Base-by-base conservation (phyloP, 495 filamentous ascomycete species). In the Lindgomyces ingoldianus region DNA sequence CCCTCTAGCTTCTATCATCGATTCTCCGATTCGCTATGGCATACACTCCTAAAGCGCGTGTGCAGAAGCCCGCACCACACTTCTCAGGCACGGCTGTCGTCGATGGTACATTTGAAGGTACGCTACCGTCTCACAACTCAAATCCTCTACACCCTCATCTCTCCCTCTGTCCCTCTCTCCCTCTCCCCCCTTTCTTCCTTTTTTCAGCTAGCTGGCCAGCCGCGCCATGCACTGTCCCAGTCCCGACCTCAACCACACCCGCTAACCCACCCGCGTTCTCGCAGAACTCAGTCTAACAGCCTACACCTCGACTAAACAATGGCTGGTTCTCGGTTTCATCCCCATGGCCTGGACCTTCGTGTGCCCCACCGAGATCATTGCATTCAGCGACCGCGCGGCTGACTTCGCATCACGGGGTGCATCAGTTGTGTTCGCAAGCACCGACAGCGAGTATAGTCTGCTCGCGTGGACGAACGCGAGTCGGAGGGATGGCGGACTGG, bases 311-410 rank as follows among this genome's bases (percentile, higher is more conserved):
- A 75, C 75, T 47, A 75, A 75, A 44, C 73, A 80, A 75, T 82
- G 80, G 80, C 70, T 81, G 41, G 60, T 81, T 60, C 80, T 82
- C 26, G 76, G 71, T 54, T 82, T 82, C 73, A 74, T 82, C 64
- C 80, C 80, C 24, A 81, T 80, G 77, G 80, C 80, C 47, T 82
- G 80, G 80, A 80, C 80, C 50, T 82, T 81, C 65, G 77, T 82
- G 60, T 82, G 80, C 70, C 79, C 80, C 41, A 81, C 79, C 70
- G 80, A 81, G 71, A 80, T 82, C 72, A 77, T 79, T 51, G 80
- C 80, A 48, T 82, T 79, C 71, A 77, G 74, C 56, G 78, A 79
- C 55, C 72, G 74, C 36, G 69, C 72, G 22, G 69, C 74, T 26
- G 73, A 81, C 53, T 81, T 82, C 66, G 61, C 72, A 18, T 65